Conservation (phyloP, 73 alveolate species). For the Tetrahymena borealis region DNA sequence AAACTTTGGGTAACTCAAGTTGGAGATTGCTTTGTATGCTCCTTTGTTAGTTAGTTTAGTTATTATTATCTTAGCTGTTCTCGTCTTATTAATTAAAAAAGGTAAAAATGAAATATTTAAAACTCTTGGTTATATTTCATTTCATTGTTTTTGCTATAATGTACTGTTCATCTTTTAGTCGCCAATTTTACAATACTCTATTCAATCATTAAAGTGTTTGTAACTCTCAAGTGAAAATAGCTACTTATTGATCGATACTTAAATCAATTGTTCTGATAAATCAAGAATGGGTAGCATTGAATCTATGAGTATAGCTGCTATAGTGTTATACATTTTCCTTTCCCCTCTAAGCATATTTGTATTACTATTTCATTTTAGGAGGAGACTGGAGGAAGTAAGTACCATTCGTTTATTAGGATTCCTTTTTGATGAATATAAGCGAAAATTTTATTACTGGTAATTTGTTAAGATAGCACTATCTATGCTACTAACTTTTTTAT, state of each 20-base stretch:
- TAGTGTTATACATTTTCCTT: too few species aligned
- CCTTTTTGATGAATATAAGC: too few species aligned
- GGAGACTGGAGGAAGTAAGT: too few species aligned
- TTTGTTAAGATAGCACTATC: too few species aligned
- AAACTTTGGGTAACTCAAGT: background rate
- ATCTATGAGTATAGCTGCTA: too few species aligned
- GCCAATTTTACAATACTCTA: background rate
- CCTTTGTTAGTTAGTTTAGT: background rate
- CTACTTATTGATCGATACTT: background rate
- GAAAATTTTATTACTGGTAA: too few species aligned
- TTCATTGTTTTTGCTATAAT: background rate
- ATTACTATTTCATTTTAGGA: too few species aligned
- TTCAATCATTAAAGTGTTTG: background rate
- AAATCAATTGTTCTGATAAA: background rate
- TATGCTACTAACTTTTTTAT: too few species aligned
- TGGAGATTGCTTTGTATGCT: background rate
- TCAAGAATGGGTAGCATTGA: too few species aligned
- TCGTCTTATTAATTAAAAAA: background rate
- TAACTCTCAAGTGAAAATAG: background rate
- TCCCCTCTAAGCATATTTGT: too few species aligned
- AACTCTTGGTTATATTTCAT: too few species aligned
- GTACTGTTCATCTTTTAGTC: background rate
- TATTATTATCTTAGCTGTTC: background rate
- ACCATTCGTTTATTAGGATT: too few species aligned
- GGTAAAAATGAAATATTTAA: background rate